Conservation (phyloP, 2,329 filamentous ascomycete genomes). For the Sporothrix humicola region DNA sequence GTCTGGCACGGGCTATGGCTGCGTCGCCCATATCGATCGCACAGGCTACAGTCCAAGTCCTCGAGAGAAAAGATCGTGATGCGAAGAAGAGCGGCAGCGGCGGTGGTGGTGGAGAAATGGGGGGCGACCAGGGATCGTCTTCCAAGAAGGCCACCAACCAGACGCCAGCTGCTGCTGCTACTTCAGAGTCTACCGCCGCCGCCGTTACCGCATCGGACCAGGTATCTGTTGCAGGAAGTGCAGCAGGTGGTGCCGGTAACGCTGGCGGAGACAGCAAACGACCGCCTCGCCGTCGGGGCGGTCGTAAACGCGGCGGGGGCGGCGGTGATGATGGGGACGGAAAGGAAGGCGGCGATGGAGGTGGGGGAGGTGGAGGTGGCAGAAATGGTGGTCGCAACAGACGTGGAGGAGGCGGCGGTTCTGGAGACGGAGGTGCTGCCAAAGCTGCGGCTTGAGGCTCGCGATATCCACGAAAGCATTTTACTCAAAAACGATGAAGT, state of each 20-base stretch:
- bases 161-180: background rate
- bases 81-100: slow-evolving; percentile 39
- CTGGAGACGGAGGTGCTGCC: background rate
- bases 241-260: background rate
- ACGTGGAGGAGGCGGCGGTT: background rate
- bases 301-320: slow-evolving; percentile 35
- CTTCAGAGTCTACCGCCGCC: background rate
- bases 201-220: slow-evolving; percentile 15
- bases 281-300: slow-evolving; percentile 36
- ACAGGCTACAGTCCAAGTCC: slow-evolving; percentile 82
- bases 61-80: slow-evolving; percentile 75
- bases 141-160: slow-evolving; percentile 15
- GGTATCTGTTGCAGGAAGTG: slow-evolving; percentile 28
- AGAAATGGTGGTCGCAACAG: slow-evolving; percentile 11
- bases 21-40: slow-evolving; percentile 83
- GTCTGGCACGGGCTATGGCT: slow-evolving; percentile 77
- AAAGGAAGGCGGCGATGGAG: slow-evolving; percentile 23
- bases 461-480: background rate
- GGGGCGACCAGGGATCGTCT: slow-evolving; percentile 1
- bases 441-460: slow-evolving; percentile 2
- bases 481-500: no score
- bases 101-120: slow-evolving; percentile 1
- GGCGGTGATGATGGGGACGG: slow-evolving; percentile 25
- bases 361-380: background rate
- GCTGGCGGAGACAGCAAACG: slow-evolving; percentile 33